Base-by-base conservation (phyloP, 805 yeast genomes). In the Grigorovia transvaalensis region DNA sequence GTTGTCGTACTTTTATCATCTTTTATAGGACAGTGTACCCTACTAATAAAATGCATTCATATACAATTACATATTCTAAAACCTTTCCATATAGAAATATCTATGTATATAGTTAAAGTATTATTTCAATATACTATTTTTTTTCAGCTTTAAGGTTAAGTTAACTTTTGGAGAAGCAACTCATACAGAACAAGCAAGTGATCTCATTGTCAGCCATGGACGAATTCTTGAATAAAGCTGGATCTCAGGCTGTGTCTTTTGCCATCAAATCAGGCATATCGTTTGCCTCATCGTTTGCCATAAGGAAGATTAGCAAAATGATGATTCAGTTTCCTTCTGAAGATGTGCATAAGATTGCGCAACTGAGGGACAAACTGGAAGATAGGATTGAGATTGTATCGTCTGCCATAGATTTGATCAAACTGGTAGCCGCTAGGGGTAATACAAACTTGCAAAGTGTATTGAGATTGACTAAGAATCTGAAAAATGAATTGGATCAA, bases 201-300 rank as follows among this genome's bases (percentile, higher is more conserved):
- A 23, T 6, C 27, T 23, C 27, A 23, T 23, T 23, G 27, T 23
- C 27, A 23, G 27, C 27, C 27, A 73, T 73, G 76, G 77, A 73
- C 57, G 74, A 73, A 35, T 44, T 71, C 42, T 51, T 73, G 23
- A 66, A 72, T 4, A 72, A 74, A 66, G 93, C 93, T 2, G 85
- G 89, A 33, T 79, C 79, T 49, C 89, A 85, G 57, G 86, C 87
- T 1, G 85, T 85, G n/a, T 77, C 88, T 2, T 82, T 85, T 67
- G 95, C 90, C 9, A 79, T 85, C 29, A 72, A 84, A 52, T 84
- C 90, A 1, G 88, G 93, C 0, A 77, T 85, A 35, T 80, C 88
- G 1, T 57, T 85, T 19, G 93, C 90, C 0, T 80, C 89, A 0
- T 79, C 84, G 0, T 85, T 79, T 67, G 89, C 90, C 20, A 73